Percentiles rank a stretch among this genome's conserved stretches.
Evolutionary conservation across 345 rosid genomes (phyloP).

Genomic region (Salix suchowensis): DNA sequence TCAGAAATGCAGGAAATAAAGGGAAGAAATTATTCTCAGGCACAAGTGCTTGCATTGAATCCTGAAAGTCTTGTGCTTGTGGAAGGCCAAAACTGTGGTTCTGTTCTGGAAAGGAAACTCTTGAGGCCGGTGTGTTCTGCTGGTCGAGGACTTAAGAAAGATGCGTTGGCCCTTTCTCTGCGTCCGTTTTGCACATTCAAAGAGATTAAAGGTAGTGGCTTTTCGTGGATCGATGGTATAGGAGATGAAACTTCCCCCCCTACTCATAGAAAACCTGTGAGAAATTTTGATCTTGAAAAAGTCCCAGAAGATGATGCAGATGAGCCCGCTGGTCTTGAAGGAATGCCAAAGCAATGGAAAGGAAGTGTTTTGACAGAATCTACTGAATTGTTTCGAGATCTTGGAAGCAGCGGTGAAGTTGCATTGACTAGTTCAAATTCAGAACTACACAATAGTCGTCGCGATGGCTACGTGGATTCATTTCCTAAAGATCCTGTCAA

Average conservation of each 20-base stretch:
- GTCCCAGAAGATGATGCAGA: background rate
- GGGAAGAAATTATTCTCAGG: background rate
- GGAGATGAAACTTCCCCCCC: background rate
- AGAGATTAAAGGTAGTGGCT: background rate
- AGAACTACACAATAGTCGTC: background rate
- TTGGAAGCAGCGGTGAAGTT: background rate
- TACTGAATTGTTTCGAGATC: background rate
- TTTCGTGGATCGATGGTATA: background rate
- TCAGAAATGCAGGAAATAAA: background rate
- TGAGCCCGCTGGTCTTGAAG: background rate
- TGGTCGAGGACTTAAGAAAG: conserved; percentile 3
- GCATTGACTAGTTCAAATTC: background rate
- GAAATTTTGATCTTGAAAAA: background rate
- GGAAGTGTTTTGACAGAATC: background rate
- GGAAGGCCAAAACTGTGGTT: background rate
- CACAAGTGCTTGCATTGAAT: background rate
- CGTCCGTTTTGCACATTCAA: background rate
- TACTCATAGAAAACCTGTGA: background rate
- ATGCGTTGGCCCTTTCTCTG: background rate
- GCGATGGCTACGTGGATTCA: background rate
- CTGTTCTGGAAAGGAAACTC: conserved; percentile 7
- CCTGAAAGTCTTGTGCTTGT: background rate
- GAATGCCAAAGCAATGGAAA: background rate
- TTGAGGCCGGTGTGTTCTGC: background rate
- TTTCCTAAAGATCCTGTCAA: background rate